Conservation (phyloP, 2,329 filamentous ascomycete species). For the Rutstroemia sp. region DNA sequence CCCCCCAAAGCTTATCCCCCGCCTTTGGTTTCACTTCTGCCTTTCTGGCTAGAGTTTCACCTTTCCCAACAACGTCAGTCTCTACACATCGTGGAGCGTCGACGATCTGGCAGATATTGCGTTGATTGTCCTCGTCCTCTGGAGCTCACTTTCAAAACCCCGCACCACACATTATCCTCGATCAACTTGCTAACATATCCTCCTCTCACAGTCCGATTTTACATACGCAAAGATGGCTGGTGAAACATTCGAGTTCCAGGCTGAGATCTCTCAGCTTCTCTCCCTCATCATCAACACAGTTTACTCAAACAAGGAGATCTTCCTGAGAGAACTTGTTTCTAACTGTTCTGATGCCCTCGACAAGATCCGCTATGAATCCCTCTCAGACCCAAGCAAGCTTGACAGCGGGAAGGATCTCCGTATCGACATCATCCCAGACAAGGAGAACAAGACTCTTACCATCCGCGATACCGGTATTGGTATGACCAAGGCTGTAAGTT, state of each 20-base stretch:
- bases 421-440: conserved; percentile 98
- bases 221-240: conserved; percentile 59
- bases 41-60: too few relatives aligned
- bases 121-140: background rate
- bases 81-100: too few relatives aligned
- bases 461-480: conserved; percentile 98
- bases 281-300: conserved; percentile 99
- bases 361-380: conserved; percentile 98
- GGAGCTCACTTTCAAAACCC: background rate
- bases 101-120: too few relatives aligned
- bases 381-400: conserved; percentile 95
- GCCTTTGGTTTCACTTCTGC: background rate
- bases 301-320: conserved; percentile 99
- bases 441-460: conserved; percentile 94
- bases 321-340: conserved; percentile 96
- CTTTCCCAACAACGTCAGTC: too few relatives aligned
- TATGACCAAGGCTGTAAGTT: conserved; percentile 98
- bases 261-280: conserved; percentile 99
- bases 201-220: conserved; percentile 5
- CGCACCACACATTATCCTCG: background rate
- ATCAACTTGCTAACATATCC: background rate
- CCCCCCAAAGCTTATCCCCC: background rate
- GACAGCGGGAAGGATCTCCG: conserved; percentile 96
- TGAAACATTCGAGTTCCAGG: conserved; percentile 99
- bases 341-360: conserved; percentile 98